A percentile compares a stretch with the other conserved stretches of the same genome.
Evolutionary conservation across 2,329 filamentous ascomycete genomes (phyloP).

Genomic region (Colletotrichum sansevieriae): DNA sequence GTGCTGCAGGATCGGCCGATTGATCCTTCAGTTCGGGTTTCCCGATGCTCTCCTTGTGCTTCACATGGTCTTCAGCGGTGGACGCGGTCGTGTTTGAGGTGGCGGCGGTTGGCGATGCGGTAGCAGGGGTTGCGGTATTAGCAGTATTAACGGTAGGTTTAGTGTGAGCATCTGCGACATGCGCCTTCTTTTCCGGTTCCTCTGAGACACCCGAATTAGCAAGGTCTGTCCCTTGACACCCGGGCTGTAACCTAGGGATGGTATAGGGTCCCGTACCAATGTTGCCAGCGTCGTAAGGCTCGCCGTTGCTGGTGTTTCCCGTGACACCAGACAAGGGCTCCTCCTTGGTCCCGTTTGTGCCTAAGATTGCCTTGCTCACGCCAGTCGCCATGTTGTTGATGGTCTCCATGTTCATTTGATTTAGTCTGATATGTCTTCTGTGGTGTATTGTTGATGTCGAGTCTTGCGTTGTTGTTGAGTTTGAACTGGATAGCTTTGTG

Average conservation of each 20-base stretch:
- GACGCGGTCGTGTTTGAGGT: background rate
- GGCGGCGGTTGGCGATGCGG: background rate
- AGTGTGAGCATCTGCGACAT: slow-evolving; percentile 5
- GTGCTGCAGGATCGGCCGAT: slow-evolving; percentile 41
- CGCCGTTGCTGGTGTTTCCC: slow-evolving; percentile 74
- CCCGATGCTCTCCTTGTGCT: slow-evolving; percentile 41
- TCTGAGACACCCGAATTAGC: slow-evolving; percentile 11
- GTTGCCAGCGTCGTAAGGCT: slow-evolving; percentile 87
- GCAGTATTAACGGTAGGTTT: background rate
- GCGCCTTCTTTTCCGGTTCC: slow-evolving; percentile 24
- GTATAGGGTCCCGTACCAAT: slow-evolving; percentile 57
- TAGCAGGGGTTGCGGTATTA: too few species aligned
- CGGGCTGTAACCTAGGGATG: background rate
- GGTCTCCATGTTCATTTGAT: slow-evolving; percentile 68
- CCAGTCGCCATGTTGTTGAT: slow-evolving; percentile 66
- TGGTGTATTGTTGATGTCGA: background rate
- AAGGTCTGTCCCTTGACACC: background rate
- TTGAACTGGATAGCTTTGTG: background rate
- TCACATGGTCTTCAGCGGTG: background rate
- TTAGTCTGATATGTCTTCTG: background rate
- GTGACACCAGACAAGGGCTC: slow-evolving; percentile 81
- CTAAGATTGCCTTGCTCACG: slow-evolving; percentile 59
- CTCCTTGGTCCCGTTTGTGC: slow-evolving; percentile 54
- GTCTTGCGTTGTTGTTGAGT: background rate
- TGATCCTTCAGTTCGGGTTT: slow-evolving; percentile 43